A percentile compares a stretch with the other conserved stretches of the same genome.
Evolutionary conservation across 345 rosid genomes (phyloP).

Genomic region (Aquilaria malaccensis): DNA sequence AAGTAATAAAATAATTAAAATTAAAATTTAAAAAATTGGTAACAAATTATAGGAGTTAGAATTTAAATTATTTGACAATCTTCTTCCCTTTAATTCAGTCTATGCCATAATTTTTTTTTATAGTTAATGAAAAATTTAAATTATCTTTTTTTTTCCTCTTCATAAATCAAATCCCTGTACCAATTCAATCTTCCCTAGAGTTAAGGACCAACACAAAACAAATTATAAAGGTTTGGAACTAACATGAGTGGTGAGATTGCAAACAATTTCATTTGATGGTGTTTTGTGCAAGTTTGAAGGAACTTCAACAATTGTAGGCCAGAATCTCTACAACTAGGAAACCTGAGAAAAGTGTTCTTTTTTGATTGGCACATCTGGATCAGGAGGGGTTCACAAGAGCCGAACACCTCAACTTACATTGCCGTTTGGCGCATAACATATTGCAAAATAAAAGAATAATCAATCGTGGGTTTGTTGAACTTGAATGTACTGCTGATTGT

Average conservation of each 20-base stretch:
- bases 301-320: not conserved
- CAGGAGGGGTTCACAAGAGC: constrained; percentile 19
- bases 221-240: not conserved
- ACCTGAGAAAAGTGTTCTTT: not conserved
- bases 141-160: no score
- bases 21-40: no score
- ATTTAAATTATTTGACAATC: no score
- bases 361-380: constrained; percentile 40
- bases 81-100: no score
- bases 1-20: no score
- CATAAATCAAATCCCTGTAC: no score
- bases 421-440: not conserved
- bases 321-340: constrained; percentile 5
- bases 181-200: not conserved
- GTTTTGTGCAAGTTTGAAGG: not conserved
- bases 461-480: no score
- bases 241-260: not conserved
- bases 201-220: not conserved
- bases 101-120: no score
- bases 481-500: no score
- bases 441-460: no score
- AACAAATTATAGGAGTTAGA: no score
- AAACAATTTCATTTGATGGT: not conserved
- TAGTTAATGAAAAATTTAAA: no score
- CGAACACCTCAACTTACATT: constrained; percentile 3